These are phyloP conservation scores for Coniella lustricola DNA, from an alignment of 2,329 filamentous ascomycete genomes.

Conservation along the genomic window DNA sequence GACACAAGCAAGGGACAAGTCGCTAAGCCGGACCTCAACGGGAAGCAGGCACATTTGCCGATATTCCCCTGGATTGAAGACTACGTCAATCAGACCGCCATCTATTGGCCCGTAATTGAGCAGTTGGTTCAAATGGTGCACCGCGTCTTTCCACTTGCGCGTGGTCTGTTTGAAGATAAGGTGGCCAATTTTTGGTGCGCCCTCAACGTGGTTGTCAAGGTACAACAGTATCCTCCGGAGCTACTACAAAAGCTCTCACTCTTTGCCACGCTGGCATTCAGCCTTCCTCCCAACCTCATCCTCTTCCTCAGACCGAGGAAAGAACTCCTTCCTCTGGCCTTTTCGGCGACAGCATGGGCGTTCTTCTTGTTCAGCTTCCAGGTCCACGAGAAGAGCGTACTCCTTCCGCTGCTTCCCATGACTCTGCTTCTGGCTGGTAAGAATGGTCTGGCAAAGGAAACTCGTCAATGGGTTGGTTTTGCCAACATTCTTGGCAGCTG, in stretches of 20 bases:
- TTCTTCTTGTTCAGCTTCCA: conserved; percentile 98
- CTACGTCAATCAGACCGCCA: conserved; percentile 55
- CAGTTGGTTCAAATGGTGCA: conserved; percentile 80
- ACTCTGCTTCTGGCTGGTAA: conserved; percentile 70
- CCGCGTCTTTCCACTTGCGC: conserved; percentile 89
- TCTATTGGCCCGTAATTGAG: conserved; percentile 68
- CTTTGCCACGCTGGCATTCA: conserved; percentile 65
- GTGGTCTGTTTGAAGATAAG: conserved; percentile 97
- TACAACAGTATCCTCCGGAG: conserved; percentile 63
- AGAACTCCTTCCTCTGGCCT: conserved; percentile 68
- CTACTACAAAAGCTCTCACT: conserved; percentile 73
- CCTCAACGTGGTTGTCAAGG: conserved; percentile 81
- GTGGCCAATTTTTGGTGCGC: conserved; percentile 98
- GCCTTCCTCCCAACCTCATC: conserved; percentile 70
- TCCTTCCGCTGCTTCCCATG: conserved; percentile 89
- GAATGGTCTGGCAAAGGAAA: conserved; percentile 68
- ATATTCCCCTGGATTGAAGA: conserved; percentile 51
- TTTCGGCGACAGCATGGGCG: conserved; percentile 84
- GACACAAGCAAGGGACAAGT: conserved; percentile 59
- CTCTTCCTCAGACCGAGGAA: conserved; percentile 74
- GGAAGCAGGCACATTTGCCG: conserved; percentile 55
- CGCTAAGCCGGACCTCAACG: conserved; percentile 47
- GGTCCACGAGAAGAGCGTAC: conserved; percentile 95
- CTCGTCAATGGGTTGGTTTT: conserved; percentile 89
- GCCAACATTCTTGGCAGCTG: conserved; percentile 83